phyloP scores from a whole-genome alignment of 2,329 filamentous ascomycete genomes.

The Nigrospora oryzae region DNA sequence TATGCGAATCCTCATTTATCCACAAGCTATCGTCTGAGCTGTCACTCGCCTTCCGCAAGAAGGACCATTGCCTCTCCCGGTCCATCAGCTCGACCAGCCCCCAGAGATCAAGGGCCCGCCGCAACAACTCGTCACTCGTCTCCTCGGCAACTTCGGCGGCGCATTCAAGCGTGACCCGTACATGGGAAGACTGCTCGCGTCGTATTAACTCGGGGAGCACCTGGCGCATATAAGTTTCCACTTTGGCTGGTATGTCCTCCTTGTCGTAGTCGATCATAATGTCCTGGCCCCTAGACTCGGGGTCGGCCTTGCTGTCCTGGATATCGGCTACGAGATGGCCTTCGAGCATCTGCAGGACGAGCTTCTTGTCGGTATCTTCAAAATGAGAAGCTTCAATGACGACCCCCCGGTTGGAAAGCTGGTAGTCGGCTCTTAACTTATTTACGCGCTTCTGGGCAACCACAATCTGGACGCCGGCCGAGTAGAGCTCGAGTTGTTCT shows the following conservation, averaged over 20 bases:
- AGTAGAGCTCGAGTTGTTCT: constrained; percentile 54
- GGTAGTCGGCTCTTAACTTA: constrained; percentile 39
- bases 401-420: constrained; percentile 38
- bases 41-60: constrained; percentile 37
- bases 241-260: constrained; percentile 49
- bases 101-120: constrained; percentile 55
- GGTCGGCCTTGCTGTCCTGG: constrained; percentile 17
- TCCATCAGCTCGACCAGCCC: constrained; percentile 58
- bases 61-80: constrained; percentile 53
- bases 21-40: constrained; percentile 30
- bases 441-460: constrained; percentile 53
- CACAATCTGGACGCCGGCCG: constrained; percentile 54
- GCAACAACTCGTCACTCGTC: constrained; percentile 44
- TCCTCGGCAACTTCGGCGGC: constrained; percentile 35
- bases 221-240: constrained; percentile 53
- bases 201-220: constrained; percentile 49
- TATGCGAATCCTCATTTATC: constrained; percentile 45
- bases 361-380: constrained; percentile 36
- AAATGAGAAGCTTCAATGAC: constrained; percentile 53
- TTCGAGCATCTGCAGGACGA: constrained; percentile 32
- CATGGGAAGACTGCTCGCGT: constrained; percentile 51
- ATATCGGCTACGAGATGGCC: constrained; percentile 21
- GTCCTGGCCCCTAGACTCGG: constrained; percentile 16
- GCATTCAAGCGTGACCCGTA: constrained; percentile 47
- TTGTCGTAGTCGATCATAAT: constrained; percentile 54